Conservation (phyloP, 192 early-diverging fungal species). For the Dimargaris verticillata region DNA sequence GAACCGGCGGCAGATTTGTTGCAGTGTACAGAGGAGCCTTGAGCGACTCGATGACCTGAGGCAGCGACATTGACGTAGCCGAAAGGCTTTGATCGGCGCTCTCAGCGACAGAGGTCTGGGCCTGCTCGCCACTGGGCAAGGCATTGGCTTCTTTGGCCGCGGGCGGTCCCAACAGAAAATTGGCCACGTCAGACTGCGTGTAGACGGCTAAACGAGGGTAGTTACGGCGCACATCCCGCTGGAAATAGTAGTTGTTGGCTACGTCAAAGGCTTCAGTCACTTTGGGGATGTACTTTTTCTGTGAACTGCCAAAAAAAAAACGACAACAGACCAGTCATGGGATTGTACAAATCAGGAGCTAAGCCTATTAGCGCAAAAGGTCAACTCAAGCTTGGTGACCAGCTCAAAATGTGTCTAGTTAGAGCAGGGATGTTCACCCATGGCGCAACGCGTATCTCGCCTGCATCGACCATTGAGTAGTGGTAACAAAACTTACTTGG, state of each 20-base stretch:
- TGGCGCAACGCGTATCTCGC: too few species aligned
- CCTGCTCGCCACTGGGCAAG: background rate
- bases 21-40: background rate
- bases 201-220: constrained; percentile 77
- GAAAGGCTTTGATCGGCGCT: background rate
- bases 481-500: constrained; percentile 26
- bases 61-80: background rate
- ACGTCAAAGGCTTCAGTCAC: constrained; percentile 44
- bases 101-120: background rate
- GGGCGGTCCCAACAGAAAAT: constrained; percentile 27
- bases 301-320: too few species aligned
- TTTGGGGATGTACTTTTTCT: constrained; percentile 32
- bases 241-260: constrained; percentile 76
- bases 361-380: background rate
- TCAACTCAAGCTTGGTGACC: too few species aligned
- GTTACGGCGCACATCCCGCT: constrained; percentile 78
- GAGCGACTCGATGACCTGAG: background rate
- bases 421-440: too few species aligned
- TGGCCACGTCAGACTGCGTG: constrained; percentile 61
- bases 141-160: background rate
- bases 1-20: background rate
- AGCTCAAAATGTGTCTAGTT: too few species aligned
- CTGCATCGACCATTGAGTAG: too few species aligned
- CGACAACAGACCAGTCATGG: too few species aligned
- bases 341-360: too few species aligned